Evolutionary conservation across 495 filamentous ascomycete genomes (phyloP), one percentile per base, ranked within the genome.

Genomic region (Trichoderma erinaceum): DNA sequence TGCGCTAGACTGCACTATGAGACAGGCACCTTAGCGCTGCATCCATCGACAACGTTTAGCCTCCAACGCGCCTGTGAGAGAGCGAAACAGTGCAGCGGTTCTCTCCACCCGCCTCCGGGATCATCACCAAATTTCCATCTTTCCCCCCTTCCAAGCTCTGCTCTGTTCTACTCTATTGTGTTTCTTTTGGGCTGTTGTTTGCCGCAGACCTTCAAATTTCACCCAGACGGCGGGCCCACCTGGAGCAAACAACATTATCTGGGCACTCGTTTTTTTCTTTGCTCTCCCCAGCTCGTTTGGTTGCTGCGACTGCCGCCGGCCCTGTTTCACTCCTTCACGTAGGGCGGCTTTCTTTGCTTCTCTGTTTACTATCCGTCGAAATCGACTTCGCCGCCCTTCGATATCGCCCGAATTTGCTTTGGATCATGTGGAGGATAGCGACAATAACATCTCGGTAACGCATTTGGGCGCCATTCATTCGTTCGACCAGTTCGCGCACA

Each of bases 171-270:
- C 35, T 38, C 35, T 38, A 38, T 38, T 38, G 4, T 38, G 3
- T 38, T 38, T 38, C 8, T 38, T 38, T 6, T 38, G 35, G 4
- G 6, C 27, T 61, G 56, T 32, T 61, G 23, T 21, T 61, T 61
- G 56, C 23, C 16, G 56, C 56, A 52, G 8, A 52, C 48, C 21
- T 25, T 23, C 25, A 61, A 10, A 29, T 61, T 25, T 32, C 23
- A 18, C 56, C 56, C 56, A 61, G 56, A 61, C 56, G 56, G 56
- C 56, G 56, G 56, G 56, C 27, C 56, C 56, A 61, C 56, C 56
- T 61, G 25, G 56, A 32, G 48, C 48, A 52, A 61, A 32, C 56
- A 56, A 25, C 56, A 61, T 1, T n/a, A 61, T 61, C 56, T 61
- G 56, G 56, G 23, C 4, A 25, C 25, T 4, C 27, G 25, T 25